A percentile compares a stretch with the other conserved stretches of the same genome.
These are phyloP conservation scores for Vigna unguiculata DNA, from an alignment of 306 rosid genomes.

Conservation along the genomic window DNA sequence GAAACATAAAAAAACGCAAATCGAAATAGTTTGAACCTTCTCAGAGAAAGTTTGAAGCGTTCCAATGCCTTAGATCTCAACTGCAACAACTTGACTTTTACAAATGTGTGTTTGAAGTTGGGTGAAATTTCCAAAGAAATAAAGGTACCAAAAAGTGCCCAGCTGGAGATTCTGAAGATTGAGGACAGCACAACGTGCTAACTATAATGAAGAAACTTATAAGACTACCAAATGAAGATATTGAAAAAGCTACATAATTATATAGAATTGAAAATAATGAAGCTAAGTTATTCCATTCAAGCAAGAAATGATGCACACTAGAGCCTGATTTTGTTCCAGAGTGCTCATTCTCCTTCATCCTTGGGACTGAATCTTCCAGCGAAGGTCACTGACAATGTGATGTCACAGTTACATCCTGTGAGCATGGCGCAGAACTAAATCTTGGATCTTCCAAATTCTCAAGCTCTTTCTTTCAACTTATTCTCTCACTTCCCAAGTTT, in stretches of 20 bases:
- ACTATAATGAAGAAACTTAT: neutral
- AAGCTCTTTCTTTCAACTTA: neutral
- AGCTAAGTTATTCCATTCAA: neutral
- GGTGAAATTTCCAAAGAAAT: slow-evolving; percentile 2
- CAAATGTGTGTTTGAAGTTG: neutral
- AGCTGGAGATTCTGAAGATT: neutral
- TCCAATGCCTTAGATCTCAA: neutral
- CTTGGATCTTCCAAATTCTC: neutral
- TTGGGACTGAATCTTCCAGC: too few species aligned
- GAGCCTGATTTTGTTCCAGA: neutral
- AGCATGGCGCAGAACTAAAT: neutral
- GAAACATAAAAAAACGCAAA: neutral
- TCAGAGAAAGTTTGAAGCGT: neutral
- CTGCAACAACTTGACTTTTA: neutral
- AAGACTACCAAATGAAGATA: neutral
- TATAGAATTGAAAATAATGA: neutral
- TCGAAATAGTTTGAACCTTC: neutral
- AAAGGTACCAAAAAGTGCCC: neutral
- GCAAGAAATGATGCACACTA: neutral
- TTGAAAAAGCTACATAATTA: neutral
- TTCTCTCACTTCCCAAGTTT: neutral
- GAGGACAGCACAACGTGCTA: neutral
- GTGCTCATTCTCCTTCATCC: too few species aligned
- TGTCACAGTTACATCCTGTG: neutral
- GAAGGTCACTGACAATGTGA: neutral